phyloP scores from a whole-genome alignment of 441 rosid species.

The Gossypium davidsonii region DNA sequence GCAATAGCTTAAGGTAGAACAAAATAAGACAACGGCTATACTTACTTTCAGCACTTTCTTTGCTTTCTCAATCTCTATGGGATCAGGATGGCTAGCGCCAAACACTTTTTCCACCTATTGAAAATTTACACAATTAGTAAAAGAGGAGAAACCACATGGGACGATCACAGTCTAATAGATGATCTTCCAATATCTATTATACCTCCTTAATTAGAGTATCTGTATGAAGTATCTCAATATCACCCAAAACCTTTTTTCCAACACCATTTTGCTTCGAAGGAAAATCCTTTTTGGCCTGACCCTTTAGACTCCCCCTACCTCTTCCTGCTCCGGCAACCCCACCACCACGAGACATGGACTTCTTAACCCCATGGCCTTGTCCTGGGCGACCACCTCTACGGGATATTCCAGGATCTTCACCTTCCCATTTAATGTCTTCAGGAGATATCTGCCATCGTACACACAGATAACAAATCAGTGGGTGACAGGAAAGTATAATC shows the following conservation, averaged over 20 bases:
- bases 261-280: constrained; percentile 63
- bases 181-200: constrained; percentile 15
- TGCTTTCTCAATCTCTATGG: constrained; percentile 77
- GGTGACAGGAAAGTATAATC: background rate
- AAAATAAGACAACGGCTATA: background rate
- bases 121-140: constrained; percentile 12
- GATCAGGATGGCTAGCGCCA: constrained; percentile 65
- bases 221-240: constrained; percentile 86
- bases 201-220: constrained; percentile 91
- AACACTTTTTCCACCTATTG: constrained; percentile 90
- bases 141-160: background rate
- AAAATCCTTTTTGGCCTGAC: constrained; percentile 48
- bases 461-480: constrained; percentile 1
- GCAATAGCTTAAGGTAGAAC: background rate
- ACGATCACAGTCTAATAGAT: constrained; percentile 1
- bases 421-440: constrained; percentile 92
- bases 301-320: constrained; percentile 69
- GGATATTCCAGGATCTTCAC: constrained; percentile 64
- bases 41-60: constrained; percentile 84
- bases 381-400: constrained; percentile 83
- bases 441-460: constrained; percentile 56
- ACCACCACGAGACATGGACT: constrained; percentile 68
- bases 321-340: constrained; percentile 52
- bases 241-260: constrained; percentile 71
- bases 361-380: constrained; percentile 72